Evolutionary conservation across 495 filamentous ascomycete species (phyloP).

Genomic region (Xylaria flabelliformis): DNA sequence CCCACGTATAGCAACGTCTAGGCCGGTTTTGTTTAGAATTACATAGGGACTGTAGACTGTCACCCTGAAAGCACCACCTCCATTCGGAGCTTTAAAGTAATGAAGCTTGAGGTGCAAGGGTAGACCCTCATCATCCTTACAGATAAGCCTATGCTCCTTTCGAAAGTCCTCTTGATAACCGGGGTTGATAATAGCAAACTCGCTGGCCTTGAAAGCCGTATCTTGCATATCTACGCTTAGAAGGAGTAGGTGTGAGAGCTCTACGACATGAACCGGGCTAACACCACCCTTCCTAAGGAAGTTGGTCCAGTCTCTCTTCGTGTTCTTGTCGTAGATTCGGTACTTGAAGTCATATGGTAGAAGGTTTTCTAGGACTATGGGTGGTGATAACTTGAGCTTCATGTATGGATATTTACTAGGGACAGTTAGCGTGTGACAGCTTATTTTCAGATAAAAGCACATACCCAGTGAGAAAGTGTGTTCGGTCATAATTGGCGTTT

Average conservation of each 20-base stretch:
- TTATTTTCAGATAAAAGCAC: slow-evolving; percentile 25
- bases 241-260: slow-evolving; percentile 89
- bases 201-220: slow-evolving; percentile 90
- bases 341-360: slow-evolving; percentile 99
- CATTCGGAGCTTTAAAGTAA: slow-evolving; percentile 90
- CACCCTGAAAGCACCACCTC: slow-evolving; percentile 95
- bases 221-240: slow-evolving; percentile 96
- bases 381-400: slow-evolving; percentile 86
- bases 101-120: slow-evolving; percentile 83
- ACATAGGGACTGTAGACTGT: slow-evolving; percentile 93
- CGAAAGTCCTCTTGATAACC: slow-evolving; percentile 86
- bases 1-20: slow-evolving; percentile 86
- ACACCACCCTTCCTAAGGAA: slow-evolving; percentile 95
- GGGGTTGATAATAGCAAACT: slow-evolving; percentile 96
- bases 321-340: slow-evolving; percentile 96
- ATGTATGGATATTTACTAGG: slow-evolving; percentile 87
- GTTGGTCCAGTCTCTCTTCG: slow-evolving; percentile 97
- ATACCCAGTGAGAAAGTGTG: slow-evolving; percentile 77
- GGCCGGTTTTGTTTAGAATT: slow-evolving; percentile 91
- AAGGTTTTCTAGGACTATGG: slow-evolving; percentile 92
- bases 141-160: slow-evolving; percentile 76
- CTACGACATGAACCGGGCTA: slow-evolving; percentile 95
- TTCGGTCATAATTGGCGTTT: slow-evolving; percentile 80
- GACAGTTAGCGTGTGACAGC: slow-evolving; percentile 36
- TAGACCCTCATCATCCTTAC: slow-evolving; percentile 83